Base-by-base conservation (phyloP, 1,284 basidiomycete species). In the Pulveroboletus sp. region DNA sequence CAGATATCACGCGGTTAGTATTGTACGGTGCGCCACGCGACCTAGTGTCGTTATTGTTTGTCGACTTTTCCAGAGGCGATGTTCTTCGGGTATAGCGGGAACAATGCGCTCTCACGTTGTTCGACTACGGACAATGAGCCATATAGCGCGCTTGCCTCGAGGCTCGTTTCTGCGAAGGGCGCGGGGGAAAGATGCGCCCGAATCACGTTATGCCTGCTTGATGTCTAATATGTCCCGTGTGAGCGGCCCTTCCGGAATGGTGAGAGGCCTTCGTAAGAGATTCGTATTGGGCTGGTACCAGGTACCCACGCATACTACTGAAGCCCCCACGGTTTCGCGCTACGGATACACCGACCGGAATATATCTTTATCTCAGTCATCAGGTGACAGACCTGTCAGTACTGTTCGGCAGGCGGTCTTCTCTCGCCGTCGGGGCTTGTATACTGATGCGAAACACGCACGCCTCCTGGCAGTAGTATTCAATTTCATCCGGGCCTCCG, bases 151-250 rank as follows among this genome's bases (percentile, higher is more conserved):
- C 35, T 35, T 44, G 45, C 54, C 52, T 62, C 60, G 48, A 55
- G 54, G 54, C 54, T 15, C 17, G 0, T 51, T 47, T 33, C 17
- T 40, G 58, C 62, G 62, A 39, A 25, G 43, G 12, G 6, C 40
- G 26, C 62, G 57, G 49, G 24, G 17, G 42, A 25, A 40, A 35
- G 4, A 33, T 33, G 17, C 24, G 17, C 22, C 20, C n/a, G 17
- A 22, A 38, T 45, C 58, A 59, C 47, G 54, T 35, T 59, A 55
- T 39, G 31, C 20, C 39, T 20, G 39, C 47, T 45, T 29, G 43
- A 35, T 24, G 20, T 42, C 53, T 42, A 51, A 58, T 62, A 62
- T 47, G 31, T 24, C 60, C 60, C 18, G 35, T 42, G 59, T n/a
- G 47, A 46, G 58, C 36, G 35, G 12, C 20, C 33, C 15, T 36